phyloP scores from a whole-genome alignment of 352 stramenopile species.

The Phytophthora parvispora region DNA sequence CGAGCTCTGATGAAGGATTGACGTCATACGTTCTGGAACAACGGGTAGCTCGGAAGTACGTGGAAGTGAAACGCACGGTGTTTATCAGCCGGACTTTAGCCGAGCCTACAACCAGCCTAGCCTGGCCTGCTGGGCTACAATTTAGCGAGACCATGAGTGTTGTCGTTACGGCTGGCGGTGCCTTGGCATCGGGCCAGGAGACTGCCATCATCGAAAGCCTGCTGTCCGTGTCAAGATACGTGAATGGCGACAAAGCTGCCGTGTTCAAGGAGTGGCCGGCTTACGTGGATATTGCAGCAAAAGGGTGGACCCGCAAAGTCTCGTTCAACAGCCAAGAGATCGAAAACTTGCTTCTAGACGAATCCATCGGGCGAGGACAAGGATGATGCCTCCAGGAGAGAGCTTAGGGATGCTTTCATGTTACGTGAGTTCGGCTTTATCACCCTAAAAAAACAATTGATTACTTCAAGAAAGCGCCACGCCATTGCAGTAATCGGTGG shows the following conservation, averaged over 20 bases:
- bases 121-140: not conserved
- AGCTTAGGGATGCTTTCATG: too few species aligned
- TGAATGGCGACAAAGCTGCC: not conserved
- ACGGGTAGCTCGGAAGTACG: constrained; percentile 2
- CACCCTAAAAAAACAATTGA: too few species aligned
- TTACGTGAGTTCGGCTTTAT: too few species aligned
- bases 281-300: not conserved
- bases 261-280: not conserved
- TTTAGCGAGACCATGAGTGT: constrained; percentile 11
- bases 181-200: constrained; percentile 1
- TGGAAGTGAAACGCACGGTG: constrained; percentile 1
- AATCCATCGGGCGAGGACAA: not conserved
- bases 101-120: not conserved
- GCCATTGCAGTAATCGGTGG: not conserved
- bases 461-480: not conserved
- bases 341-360: constrained; percentile 12
- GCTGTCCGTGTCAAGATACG: not conserved
- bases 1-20: not conserved
- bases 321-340: constrained; percentile 16
- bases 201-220: constrained; percentile 3
- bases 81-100: constrained; percentile 10
- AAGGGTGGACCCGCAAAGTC: constrained; percentile 10
- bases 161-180: not conserved
- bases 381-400: not conserved
- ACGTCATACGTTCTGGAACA: not conserved